Evolutionary conservation across 148 eudicot genomes (phyloP).

Genomic region (Cornus kousa): DNA sequence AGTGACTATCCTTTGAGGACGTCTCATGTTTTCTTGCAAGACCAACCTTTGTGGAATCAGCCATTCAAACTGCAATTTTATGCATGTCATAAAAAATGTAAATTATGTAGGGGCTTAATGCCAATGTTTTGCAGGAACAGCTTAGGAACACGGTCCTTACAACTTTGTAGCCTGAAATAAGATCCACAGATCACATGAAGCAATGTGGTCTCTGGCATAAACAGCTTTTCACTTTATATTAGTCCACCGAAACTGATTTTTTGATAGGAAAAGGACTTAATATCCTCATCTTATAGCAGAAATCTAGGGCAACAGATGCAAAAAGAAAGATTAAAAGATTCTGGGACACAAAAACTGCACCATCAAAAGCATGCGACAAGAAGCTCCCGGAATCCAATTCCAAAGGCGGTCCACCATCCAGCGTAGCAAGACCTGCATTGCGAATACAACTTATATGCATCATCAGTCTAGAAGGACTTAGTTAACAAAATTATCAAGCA

Average conservation of each 20-base stretch:
- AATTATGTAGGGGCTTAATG: too few relatives aligned
- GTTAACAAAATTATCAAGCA: not conserved
- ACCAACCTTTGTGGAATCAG: too few relatives aligned
- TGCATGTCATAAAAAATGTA: too few relatives aligned
- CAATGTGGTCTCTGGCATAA: not conserved
- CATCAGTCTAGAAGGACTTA: not conserved
- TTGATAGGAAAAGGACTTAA: conserved; percentile 77
- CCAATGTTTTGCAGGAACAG: too few relatives aligned
- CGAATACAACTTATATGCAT: not conserved
- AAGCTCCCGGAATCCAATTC: conserved; percentile 57
- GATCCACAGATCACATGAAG: not conserved
- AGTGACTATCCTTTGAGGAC: too few relatives aligned
- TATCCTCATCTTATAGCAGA: conserved; percentile 74
- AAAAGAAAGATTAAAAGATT: conserved; percentile 72
- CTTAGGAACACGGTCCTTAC: not conserved
- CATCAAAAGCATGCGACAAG: conserved; percentile 52
- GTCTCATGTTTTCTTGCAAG: too few relatives aligned
- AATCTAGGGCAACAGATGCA: conserved; percentile 83
- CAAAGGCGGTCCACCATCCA: conserved; percentile 67
- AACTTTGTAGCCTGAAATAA: not conserved
- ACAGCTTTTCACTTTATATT: conserved; percentile 5
- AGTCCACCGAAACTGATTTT: conserved; percentile 28
- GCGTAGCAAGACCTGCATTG: conserved; percentile 71
- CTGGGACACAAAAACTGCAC: conserved; percentile 60
- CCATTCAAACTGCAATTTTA: too few relatives aligned